Conservation (phyloP, 768 basidiomycete genomes). For the Russula brevipes region DNA sequence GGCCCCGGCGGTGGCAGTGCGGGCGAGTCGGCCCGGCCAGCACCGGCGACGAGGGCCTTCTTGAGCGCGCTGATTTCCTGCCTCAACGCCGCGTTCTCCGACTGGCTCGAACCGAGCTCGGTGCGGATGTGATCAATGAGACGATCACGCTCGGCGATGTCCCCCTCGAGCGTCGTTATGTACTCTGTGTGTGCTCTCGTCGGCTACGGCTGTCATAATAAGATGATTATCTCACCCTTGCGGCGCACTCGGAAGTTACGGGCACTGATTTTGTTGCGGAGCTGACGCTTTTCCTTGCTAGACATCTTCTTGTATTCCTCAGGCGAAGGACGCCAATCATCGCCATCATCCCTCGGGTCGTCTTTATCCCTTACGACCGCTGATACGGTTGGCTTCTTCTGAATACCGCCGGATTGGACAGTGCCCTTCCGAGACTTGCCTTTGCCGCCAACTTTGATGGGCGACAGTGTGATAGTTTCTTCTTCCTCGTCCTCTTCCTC, state of each 20-base stretch:
- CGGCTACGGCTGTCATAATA: neutral
- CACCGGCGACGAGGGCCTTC: constrained; percentile 65
- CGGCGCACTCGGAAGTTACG: constrained; percentile 91
- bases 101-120: constrained; percentile 73
- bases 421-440: constrained; percentile 63
- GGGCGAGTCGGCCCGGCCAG: constrained; percentile 40
- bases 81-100: constrained; percentile 78
- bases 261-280: constrained; percentile 95
- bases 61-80: constrained; percentile 73
- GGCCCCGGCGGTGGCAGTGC: constrained; percentile 45
- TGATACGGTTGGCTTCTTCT: constrained; percentile 46
- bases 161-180: constrained; percentile 89
- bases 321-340: constrained; percentile 81
- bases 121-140: constrained; percentile 83
- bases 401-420: constrained; percentile 67
- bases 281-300: constrained; percentile 92
- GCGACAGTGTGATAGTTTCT: constrained; percentile 22
- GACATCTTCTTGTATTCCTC: constrained; percentile 96
- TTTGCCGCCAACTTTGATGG: constrained; percentile 38
- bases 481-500: constrained; percentile 34
- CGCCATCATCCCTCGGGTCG: constrained; percentile 52
- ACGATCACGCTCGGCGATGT: constrained; percentile 87
- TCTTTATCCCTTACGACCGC: constrained; percentile 39
- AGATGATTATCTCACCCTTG: constrained; percentile 56
- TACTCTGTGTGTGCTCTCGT: constrained; percentile 54